Base-by-base conservation (phyloP, 495 filamentous ascomycete species). In the Talaromyces trachyspermus region DNA sequence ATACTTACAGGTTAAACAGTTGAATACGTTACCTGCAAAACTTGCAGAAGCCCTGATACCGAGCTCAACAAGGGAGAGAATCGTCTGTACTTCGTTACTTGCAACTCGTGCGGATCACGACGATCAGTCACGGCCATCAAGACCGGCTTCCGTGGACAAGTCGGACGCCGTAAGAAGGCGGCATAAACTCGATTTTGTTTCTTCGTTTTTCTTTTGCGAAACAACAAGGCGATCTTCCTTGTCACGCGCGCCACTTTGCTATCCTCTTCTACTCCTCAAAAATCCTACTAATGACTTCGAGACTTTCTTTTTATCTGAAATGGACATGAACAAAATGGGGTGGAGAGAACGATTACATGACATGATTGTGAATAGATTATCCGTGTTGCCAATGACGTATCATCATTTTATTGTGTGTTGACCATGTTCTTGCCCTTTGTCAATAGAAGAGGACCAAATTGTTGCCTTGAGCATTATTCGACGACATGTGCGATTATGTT, bases 21-120 rank as follows among this genome's bases (percentile, higher is more conserved):
- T 69, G 92, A 97, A 77, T 98, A 98, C 61, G 92, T 98, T 37
- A 95, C 91, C 38, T 98, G 92, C 79, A 95, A 94, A 71, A 98
- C 92, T 23, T 98, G 92, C 75, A 77, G 88, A 65, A 86, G 85
- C 39, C 86, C 90, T 55, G 89, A 96, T 58, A 97, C 92, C 29
- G 91, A 96, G 59, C 81, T 97, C 52, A 91, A 85, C 76, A 97
- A 97, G 74, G 92, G 94, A 64, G 92, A 98, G 71, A 98, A 95
- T 75, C 86, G 92, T 74, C 76, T 95, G 46, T 85, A 83, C 64
- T 86, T 87, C 74, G 80, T 88, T 50, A 87, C 81, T 24, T 87
- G 83, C 75, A 88, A 89, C 72, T 88, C 85, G 17, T 96, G 94
- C 58, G 87, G 88, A 44, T 89, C 83, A 44, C 80, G 91, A 63